Conservation (phyloP, 2,329 filamentous ascomycete genomes). For the Scortechinia acanthostroma region DNA sequence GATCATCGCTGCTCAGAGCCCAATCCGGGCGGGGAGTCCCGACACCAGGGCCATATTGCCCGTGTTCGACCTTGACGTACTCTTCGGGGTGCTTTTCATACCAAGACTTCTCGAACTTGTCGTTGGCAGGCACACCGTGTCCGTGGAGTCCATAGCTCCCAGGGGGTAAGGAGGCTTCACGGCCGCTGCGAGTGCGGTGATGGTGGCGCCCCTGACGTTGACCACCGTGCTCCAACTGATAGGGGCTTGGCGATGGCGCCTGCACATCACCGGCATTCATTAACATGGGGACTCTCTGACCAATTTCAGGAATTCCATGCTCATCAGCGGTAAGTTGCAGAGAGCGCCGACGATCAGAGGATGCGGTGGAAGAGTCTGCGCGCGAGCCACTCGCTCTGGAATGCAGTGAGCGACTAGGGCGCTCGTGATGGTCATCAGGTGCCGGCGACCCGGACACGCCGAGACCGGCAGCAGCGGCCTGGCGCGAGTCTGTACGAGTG, state of each 20-base stretch:
- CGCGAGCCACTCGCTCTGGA: slow-evolving; percentile 52
- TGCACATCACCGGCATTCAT: slow-evolving; percentile 90
- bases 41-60: slow-evolving; percentile 22
- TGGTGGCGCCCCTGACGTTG: background rate
- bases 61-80: slow-evolving; percentile 64
- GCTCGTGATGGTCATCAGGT: slow-evolving; percentile 9
- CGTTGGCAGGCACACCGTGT: slow-evolving; percentile 68
- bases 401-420: slow-evolving; percentile 42
- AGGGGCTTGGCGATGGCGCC: slow-evolving; percentile 66
- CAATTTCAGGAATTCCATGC: slow-evolving; percentile 86
- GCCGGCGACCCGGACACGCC: slow-evolving; percentile 47
- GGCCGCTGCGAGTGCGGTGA: background rate
- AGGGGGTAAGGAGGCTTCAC: slow-evolving; percentile 54
- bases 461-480: slow-evolving; percentile 77
- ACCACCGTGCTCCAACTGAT: background rate
- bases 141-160: slow-evolving; percentile 91
- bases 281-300: slow-evolving; percentile 88
- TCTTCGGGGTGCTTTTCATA: slow-evolving; percentile 86
- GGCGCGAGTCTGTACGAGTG: slow-evolving; percentile 84
- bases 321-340: slow-evolving; percentile 58
- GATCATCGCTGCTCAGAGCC: slow-evolving; percentile 79
- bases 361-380: slow-evolving; percentile 36
- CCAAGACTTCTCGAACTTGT: slow-evolving; percentile 85
- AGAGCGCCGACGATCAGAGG: background rate
- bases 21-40: slow-evolving; percentile 60